phyloP scores from a whole-genome alignment of 2,329 filamentous ascomycete genomes.

The Purpureocillium takamizusanense region DNA sequence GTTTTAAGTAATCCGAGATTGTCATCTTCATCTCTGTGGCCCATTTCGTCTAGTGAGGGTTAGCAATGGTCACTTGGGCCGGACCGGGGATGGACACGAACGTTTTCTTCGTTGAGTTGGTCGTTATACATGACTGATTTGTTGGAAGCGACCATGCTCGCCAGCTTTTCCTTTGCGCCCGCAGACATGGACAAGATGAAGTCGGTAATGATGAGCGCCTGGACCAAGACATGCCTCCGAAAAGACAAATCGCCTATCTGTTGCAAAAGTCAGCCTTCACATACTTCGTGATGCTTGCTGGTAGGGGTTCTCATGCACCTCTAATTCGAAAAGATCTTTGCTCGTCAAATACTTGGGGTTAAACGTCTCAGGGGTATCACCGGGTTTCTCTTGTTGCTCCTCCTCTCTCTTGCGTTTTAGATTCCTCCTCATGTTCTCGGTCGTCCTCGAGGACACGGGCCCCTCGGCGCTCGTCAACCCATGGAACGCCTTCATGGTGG shows the following conservation, averaged over 20 bases:
- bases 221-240: constrained; percentile 85
- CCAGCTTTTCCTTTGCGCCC: constrained; percentile 70
- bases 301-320: constrained; percentile 51
- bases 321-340: constrained; percentile 87
- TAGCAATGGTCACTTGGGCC: constrained; percentile 3
- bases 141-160: constrained; percentile 59
- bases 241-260: constrained; percentile 92
- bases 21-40: constrained; percentile 64
- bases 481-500: constrained; percentile 48
- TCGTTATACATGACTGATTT: constrained; percentile 78
- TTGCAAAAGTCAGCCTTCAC: neutral
- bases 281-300: neutral
- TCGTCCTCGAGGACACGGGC: constrained; percentile 37
- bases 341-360: constrained; percentile 99
- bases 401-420: constrained; percentile 60
- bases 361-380: constrained; percentile 46
- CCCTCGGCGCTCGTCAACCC: constrained; percentile 40
- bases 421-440: constrained; percentile 55
- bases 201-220: constrained; percentile 88
- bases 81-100: constrained; percentile 31
- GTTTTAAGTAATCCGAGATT: constrained; percentile 76
- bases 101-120: constrained; percentile 77
- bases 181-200: constrained; percentile 87
- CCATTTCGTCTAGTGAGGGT: constrained; percentile 62
- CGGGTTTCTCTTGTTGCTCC: constrained; percentile 41